Conservation (phyloP, 2,329 filamentous ascomycete species). For the Fusarium sp. region DNA sequence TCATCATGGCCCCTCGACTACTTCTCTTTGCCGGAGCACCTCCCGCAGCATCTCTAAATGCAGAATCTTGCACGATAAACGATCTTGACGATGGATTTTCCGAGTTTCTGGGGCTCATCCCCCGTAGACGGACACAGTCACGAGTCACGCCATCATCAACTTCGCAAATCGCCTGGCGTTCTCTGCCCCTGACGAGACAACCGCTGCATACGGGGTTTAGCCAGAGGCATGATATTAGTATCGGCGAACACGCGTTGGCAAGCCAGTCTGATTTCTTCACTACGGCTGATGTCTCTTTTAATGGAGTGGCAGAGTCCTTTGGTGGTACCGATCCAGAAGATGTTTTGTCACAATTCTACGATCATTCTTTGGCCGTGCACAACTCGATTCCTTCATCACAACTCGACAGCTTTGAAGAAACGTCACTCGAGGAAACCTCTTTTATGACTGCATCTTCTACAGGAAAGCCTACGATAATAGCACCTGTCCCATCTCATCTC, state of each 20-base stretch:
- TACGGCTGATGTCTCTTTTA: slow-evolving; percentile 54
- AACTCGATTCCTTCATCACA: slow-evolving; percentile 74
- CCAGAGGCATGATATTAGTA: slow-evolving; percentile 57
- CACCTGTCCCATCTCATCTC: slow-evolving; percentile 49
- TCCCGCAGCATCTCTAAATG: slow-evolving; percentile 43
- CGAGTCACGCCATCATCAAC: slow-evolving; percentile 41
- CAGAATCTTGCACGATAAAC: slow-evolving; percentile 47
- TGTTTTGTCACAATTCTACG: slow-evolving; percentile 74
- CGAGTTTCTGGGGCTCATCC: slow-evolving; percentile 40
- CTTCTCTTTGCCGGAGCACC: slow-evolving; percentile 55
- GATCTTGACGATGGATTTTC: slow-evolving; percentile 43
- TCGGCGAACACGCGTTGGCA: slow-evolving; percentile 43
- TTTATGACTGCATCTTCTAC: slow-evolving; percentile 54
- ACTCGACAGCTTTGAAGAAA: slow-evolving; percentile 51
- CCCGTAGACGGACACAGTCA: neutral
- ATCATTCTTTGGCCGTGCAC: slow-evolving; percentile 81
- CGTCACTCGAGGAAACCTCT: slow-evolving; percentile 47
- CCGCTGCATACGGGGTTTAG: slow-evolving; percentile 64
- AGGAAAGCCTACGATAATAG: slow-evolving; percentile 33
- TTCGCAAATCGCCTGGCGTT: slow-evolving; percentile 62
- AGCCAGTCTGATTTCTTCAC: slow-evolving; percentile 61
- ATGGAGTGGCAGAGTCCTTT: slow-evolving; percentile 33
- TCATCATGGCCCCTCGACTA: slow-evolving; percentile 46
- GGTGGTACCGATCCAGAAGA: slow-evolving; percentile 51
- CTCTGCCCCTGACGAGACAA: slow-evolving; percentile 60